A percentile compares a stretch with the other conserved stretches of the same genome.
These are phyloP conservation scores for Candida vartiovaarae DNA, from an alignment of 805 yeast genomes.

Conservation along the genomic window DNA sequence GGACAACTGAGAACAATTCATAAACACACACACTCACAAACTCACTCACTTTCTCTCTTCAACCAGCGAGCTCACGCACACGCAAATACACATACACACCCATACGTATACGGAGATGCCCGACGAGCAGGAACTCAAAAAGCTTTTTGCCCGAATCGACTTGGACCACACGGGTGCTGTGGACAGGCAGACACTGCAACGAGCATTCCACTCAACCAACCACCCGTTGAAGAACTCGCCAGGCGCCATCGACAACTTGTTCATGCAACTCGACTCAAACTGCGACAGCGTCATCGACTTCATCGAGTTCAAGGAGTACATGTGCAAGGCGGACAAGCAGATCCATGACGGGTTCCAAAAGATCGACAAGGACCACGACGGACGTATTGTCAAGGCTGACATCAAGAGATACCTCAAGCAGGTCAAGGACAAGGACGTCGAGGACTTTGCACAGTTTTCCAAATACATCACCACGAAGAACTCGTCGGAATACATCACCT, in stretches of 20 bases:
- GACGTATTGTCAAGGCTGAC: constrained; percentile 58
- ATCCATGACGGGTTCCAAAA: constrained; percentile 59
- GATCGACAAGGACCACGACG: constrained; percentile 69
- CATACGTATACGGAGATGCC: not conserved
- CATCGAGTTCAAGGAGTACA: constrained; percentile 59
- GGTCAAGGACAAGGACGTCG: constrained; percentile 42
- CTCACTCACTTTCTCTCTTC: no score
- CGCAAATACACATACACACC: no score
- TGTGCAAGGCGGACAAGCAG: constrained; percentile 61
- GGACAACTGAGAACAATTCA: not conserved
- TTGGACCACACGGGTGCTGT: constrained; percentile 29
- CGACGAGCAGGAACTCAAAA: constrained; percentile 1
- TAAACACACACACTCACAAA: no score
- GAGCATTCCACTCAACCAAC: constrained; percentile 35
- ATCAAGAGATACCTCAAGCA: constrained; percentile 52
- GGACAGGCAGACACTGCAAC: constrained; percentile 28
- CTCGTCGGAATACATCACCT: constrained; percentile 58
- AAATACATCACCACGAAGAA: constrained; percentile 39
- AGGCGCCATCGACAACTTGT: constrained; percentile 50
- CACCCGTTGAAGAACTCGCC: constrained; percentile 63
- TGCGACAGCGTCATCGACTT: constrained; percentile 53
- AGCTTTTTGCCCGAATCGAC: constrained; percentile 39
- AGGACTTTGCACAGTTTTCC: constrained; percentile 51
- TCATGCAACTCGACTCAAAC: constrained; percentile 51
- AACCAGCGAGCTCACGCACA: no score